Evolutionary conservation across 176 grass and related monocot genomes (phyloP), one percentile per base, ranked within the genome.

Genomic region (Paspalum notatum): DNA sequence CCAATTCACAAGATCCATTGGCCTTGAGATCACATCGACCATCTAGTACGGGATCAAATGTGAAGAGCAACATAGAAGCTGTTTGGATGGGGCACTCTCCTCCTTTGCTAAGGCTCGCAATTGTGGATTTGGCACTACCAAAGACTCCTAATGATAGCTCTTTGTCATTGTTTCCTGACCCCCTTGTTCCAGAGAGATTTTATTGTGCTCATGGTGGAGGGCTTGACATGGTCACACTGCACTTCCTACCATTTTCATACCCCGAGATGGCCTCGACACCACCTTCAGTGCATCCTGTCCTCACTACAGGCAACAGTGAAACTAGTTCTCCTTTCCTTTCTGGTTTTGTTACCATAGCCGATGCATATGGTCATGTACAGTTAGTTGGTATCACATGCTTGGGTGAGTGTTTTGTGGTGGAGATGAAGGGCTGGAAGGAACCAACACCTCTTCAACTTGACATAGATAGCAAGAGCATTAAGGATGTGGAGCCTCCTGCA

Each of bases 191-290:
- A 27, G 92, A 98, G 56, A 87, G 86, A 85, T 98, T 98, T 81
- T 98, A 95, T 83, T 93, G 96, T 86, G 88, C 91, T 44, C 96
- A 98, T 92, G 89, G 90, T 82, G 92, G 96, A 64, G 96, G 96
- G 27, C 91, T 94, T 72, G 96, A 98, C 70, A 88, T 91, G 57
- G 62, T 95, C 54, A 80, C 86, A 4, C 63, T 98, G 62, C 88
- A 93, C 61, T 98, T 98, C 61, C 81, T 98, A 39, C 96, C 92
- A 43, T 98, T 95, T 77, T 91, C 92, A 55, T 86, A 86, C 48
- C 86, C 84, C 14, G 85, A 91, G 61, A 87, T 88, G 80, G 84
- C 86, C 69, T 83, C 77, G 49, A 95, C 88, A 39, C 90, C 92
- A 71, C 96, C 96, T 57, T 90, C 90, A 2, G 88, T 98, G 40